These are phyloP conservation scores for Arthroderma sp. DNA, from an alignment of 2,329 filamentous ascomycete genomes.

Conservation along the genomic window DNA sequence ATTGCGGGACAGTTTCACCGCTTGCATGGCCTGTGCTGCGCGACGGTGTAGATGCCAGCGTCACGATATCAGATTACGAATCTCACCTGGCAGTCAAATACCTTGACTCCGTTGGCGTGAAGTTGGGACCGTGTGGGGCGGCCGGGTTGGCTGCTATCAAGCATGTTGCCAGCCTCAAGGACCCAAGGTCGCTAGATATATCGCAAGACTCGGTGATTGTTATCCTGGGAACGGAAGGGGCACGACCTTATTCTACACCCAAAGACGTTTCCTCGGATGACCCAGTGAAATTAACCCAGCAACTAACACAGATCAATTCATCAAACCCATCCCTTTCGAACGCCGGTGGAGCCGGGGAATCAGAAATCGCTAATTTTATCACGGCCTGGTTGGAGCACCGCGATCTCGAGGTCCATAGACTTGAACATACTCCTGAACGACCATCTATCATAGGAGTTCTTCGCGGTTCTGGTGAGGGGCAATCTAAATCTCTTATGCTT, in stretches of 20 bases:
- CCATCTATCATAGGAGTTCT: constrained; percentile 40
- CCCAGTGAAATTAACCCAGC: constrained; percentile 31
- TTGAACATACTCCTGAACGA: constrained; percentile 35
- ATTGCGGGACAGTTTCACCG: constrained; percentile 55
- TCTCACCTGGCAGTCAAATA: constrained; percentile 46
- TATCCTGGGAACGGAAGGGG: constrained; percentile 54
- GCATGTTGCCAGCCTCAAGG: constrained; percentile 25
- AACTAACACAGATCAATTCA: constrained; percentile 38
- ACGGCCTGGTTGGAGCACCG: constrained; percentile 40
- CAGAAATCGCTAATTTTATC: constrained; percentile 35
- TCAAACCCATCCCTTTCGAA: constrained; percentile 34
- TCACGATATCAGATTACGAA: constrained; percentile 50
- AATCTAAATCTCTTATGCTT: constrained; percentile 37
- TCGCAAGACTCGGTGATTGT: constrained; percentile 45
- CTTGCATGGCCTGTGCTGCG: constrained; percentile 51
- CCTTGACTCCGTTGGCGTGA: constrained; percentile 36
- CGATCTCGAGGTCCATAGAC: constrained; percentile 37
- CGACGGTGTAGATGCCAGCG: constrained; percentile 45
- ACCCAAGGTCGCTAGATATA: constrained; percentile 25
- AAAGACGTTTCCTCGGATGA: constrained; percentile 31
- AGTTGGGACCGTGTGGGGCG: constrained; percentile 51
- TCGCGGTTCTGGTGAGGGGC: constrained; percentile 35
- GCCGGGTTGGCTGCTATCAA: constrained; percentile 43
- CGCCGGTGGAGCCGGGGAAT: constrained; percentile 34
- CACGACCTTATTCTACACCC: constrained; percentile 40